Percentiles rank a stretch among this genome's conserved stretches.
These are phyloP conservation scores for Leucosporidium scottii DNA, from an alignment of 768 basidiomycete species.

Conservation along the genomic window DNA sequence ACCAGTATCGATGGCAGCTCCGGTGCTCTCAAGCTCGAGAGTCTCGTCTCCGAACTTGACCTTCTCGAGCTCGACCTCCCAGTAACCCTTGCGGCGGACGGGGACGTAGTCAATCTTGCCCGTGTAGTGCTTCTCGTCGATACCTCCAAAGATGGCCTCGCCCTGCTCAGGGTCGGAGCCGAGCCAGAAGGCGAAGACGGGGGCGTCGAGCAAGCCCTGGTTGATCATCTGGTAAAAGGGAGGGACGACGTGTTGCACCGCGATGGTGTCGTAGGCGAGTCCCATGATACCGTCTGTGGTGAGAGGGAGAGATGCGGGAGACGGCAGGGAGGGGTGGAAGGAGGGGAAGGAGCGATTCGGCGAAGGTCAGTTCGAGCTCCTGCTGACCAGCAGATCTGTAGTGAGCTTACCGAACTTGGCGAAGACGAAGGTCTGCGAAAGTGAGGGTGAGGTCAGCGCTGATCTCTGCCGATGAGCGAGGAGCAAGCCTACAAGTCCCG, in stretches of 20 bases:
- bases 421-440: slow-evolving; percentile 41
- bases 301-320: slow-evolving; percentile 13
- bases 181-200: slow-evolving; percentile 90
- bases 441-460: no score
- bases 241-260: slow-evolving; percentile 84
- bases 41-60: slow-evolving; percentile 76
- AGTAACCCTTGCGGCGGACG: slow-evolving; percentile 78
- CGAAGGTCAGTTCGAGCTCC: no score
- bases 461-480: no score
- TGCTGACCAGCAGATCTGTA: no score
- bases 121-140: slow-evolving; percentile 66
- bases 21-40: slow-evolving; percentile 81
- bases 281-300: slow-evolving; percentile 96
- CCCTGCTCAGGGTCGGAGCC: slow-evolving; percentile 58
- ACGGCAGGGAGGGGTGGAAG: background rate
- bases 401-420: slow-evolving; percentile 55
- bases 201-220: slow-evolving; percentile 68
- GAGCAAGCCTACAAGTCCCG: no score
- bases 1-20: slow-evolving; percentile 43
- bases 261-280: slow-evolving; percentile 88
- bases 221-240: slow-evolving; percentile 92
- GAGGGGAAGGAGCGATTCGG: background rate
- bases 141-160: slow-evolving; percentile 83
- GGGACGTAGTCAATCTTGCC: slow-evolving; percentile 83
- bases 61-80: slow-evolving; percentile 83